Base-by-base conservation (phyloP, 2,329 filamentous ascomycete species). In the Colletotrichum sp. region DNA sequence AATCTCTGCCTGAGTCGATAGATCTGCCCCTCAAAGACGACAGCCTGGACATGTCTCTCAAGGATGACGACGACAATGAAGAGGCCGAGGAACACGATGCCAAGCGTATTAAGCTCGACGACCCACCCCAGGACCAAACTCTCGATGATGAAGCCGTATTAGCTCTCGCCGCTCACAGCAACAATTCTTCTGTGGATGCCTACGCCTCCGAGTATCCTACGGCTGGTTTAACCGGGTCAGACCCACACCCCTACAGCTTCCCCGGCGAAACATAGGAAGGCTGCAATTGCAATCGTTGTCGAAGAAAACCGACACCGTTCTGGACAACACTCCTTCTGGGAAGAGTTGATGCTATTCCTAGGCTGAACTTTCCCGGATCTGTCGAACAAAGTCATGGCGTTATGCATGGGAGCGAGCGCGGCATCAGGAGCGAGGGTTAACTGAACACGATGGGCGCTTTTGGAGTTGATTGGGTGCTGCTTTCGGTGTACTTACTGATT, bases 71-170 rank as follows among this genome's bases (percentile, higher is more conserved):
- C 8, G 49, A 79, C 49, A 81, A 82, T 21, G 78, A 79, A 77
- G 78, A 79, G 77, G 65, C 68, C 16, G 77, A 75, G 55, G 71
- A 55, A 16, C 78, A 52, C 67, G 44, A 60, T 21, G 69, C 76
- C 13, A 78, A 78, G 62, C 66, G 78, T 13, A 68, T 70, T 15
- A 72, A 76, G 44, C 69, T 78, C 21, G 80, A 90, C 89, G 80
- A 82, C 18, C 66, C 81, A n/a, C 78, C 80, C 13, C 83, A 85
- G 16, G 83, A 85, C 18, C 80, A 82, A 10, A 78, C 82, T 1
- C 79, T 89, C 16, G 87, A 89, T 32, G 88, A 90, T 73, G 88
- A 89, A 72, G 87, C 87, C 7, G 86, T 90, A 15, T 77, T 90
- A 76, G 88, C 87, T 9, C 80, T 90, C 57, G 86, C 88, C 21